A percentile compares a stretch with the other conserved stretches of the same genome.
Evolutionary conservation across 495 filamentous ascomycete genomes (phyloP).

Genomic region (Tuber umbilicatum): DNA sequence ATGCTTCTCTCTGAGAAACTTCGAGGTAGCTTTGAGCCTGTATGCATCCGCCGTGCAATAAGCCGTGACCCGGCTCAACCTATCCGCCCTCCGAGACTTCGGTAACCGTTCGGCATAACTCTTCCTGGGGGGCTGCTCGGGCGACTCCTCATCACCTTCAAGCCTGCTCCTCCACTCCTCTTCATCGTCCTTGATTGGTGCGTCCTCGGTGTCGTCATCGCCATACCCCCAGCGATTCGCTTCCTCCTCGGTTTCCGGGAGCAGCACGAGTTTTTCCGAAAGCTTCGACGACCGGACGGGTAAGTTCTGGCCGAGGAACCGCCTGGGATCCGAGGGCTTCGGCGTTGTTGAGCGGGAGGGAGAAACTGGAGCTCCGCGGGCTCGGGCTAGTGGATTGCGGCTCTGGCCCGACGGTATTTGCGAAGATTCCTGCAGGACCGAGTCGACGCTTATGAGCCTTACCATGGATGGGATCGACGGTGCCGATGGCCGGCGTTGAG

Average conservation of each 20-base stretch:
- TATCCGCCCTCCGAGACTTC: slow-evolving; percentile 78
- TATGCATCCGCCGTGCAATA: slow-evolving; percentile 95
- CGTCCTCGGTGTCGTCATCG: slow-evolving; percentile 50
- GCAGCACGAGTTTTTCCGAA: slow-evolving; percentile 88
- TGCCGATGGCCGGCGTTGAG: slow-evolving; percentile 25
- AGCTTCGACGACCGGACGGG: slow-evolving; percentile 85
- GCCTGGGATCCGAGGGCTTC: slow-evolving; percentile 45
- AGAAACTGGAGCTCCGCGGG: slow-evolving; percentile 46
- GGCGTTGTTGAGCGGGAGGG: slow-evolving; percentile 43
- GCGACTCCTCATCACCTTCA: slow-evolving; percentile 42
- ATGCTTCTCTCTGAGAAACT: slow-evolving; percentile 83
- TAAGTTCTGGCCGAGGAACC: slow-evolving; percentile 61
- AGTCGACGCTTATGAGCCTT: slow-evolving; percentile 91
- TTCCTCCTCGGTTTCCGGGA: slow-evolving; percentile 74
- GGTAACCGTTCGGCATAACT: slow-evolving; percentile 92
- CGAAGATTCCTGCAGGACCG: slow-evolving; percentile 84
- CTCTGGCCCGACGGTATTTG: slow-evolving; percentile 95
- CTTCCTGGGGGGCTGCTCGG: slow-evolving; percentile 54
- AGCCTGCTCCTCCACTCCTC: slow-evolving; percentile 53
- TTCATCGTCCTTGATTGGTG: slow-evolving; percentile 75
- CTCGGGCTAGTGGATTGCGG: slow-evolving; percentile 57
- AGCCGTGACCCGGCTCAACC: slow-evolving; percentile 81
- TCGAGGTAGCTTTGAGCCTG: slow-evolving; percentile 74
- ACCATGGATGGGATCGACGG: slow-evolving; percentile 31
- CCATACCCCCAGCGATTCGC: slow-evolving; percentile 49